phyloP scores from a whole-genome alignment of 495 filamentous ascomycete species.

The Friedmanniomyces simplex region DNA sequence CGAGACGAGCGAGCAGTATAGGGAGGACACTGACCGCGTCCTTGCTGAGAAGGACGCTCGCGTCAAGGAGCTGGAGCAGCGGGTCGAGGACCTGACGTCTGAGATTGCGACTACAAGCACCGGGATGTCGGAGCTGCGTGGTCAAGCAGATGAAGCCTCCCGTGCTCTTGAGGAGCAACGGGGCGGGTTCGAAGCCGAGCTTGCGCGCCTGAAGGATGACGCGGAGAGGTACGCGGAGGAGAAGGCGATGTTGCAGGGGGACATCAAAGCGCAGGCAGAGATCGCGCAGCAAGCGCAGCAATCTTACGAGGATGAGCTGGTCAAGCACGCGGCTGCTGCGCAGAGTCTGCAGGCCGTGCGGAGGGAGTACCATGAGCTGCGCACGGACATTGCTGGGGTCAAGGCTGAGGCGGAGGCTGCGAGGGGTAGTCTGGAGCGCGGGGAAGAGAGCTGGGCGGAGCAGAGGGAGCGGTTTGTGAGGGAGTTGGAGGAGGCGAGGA shows the following conservation, averaged over 20 bases:
- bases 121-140: constrained; percentile 66
- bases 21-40: constrained; percentile 66
- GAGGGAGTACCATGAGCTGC: constrained; percentile 67
- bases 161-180: constrained; percentile 73
- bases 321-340: constrained; percentile 89
- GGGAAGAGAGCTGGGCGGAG: constrained; percentile 79
- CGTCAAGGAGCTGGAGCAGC: constrained; percentile 68
- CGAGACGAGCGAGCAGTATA: constrained; percentile 74
- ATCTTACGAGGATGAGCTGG: constrained; percentile 85
- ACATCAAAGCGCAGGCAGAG: constrained; percentile 82
- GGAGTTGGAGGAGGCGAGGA: constrained; percentile 70
- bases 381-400: constrained; percentile 58
- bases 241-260: constrained; percentile 74
- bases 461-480: constrained; percentile 67
- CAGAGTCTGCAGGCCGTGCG: constrained; percentile 69
- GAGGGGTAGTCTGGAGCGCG: constrained; percentile 63
- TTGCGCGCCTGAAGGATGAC: constrained; percentile 75
- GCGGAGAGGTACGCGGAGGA: constrained; percentile 66
- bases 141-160: constrained; percentile 62
- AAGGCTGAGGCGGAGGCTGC: constrained; percentile 73
- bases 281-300: constrained; percentile 89
- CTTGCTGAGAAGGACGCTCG: constrained; percentile 63
- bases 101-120: constrained; percentile 71
- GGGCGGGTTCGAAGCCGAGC: constrained; percentile 57
- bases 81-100: constrained; percentile 65